Evolutionary conservation across 1,139 yeast genomes (phyloP), one percentile per base, ranked within the genome.

Genomic region (Casaregolazyma suthepensis): DNA sequence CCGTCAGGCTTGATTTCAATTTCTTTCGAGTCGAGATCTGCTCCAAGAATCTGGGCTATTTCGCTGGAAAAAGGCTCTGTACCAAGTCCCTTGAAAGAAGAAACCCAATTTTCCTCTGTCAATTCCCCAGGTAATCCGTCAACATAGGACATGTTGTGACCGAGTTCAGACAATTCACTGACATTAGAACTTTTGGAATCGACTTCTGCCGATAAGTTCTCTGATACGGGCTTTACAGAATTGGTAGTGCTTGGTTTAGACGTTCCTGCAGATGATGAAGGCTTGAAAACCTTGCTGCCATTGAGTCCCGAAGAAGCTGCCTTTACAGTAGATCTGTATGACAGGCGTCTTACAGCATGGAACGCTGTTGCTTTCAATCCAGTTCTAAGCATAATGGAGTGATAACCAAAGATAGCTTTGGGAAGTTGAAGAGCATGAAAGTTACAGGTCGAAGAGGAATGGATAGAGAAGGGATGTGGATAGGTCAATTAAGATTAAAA

Each of bases 1-100:
- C 99, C 98, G 68, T 93, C 99, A 0, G 99, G 98, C 58, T 93
- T 93, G 60, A 93, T 86, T 68, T 93, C 99, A 52, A 93, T 83
- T 61, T 93, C 98, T 31, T 76, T 78, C 5, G 80, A 76, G 1
- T 76, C 77, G 19, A 93, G 66, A 0, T 85, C 81, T 1, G 85
- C 80, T 50, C 82, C 68, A 17, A 93, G 72, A 7, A 81, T 75
- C 29, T 80, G 79, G 52, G 81, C 83, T 0, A 83, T 76, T 50
- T 81, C 82, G 15, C 72, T 74, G 2, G 84, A 71, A 63, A 93
- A 93, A 0, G 96, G 85, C 29, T 77, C 80, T 1, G 82, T 74
- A 1, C 96, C 97, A 31, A 93, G 73, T 0, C 99, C 99, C 19
- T 61, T 57, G 48, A 64, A 66, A 43, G 67, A 63, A 40, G 57